A percentile compares a stretch with the other conserved stretches of the same genome.
These are phyloP conservation scores for Lindgomyces ingoldianus DNA, from an alignment of 495 filamentous ascomycete genomes.

Conservation along the genomic window DNA sequence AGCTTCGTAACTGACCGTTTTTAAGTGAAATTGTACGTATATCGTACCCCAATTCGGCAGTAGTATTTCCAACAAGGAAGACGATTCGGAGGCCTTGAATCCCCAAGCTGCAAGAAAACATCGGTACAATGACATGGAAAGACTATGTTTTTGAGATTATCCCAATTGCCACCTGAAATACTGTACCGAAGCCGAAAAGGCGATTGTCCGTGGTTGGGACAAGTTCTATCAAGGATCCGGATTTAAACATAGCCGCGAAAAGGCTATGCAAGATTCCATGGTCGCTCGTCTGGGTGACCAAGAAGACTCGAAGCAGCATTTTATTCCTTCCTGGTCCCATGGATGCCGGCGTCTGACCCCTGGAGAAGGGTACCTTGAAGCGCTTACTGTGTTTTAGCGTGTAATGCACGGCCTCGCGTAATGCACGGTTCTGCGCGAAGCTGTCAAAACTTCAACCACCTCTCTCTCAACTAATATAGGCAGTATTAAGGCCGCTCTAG, in stretches of 20 bases:
- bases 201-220: slow-evolving; percentile 2
- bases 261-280: slow-evolving; percentile 39
- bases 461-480: too few relatives aligned
- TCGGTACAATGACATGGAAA: slow-evolving; percentile 12
- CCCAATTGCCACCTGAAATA: slow-evolving; percentile 2
- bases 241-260: slow-evolving; percentile 3
- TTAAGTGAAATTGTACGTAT: slow-evolving; percentile 15
- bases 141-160: slow-evolving; percentile 15
- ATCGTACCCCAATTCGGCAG: slow-evolving; percentile 13
- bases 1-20: slow-evolving; percentile 8
- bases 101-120: slow-evolving; percentile 6
- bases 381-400: too few relatives aligned
- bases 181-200: slow-evolving; percentile 13
- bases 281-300: slow-evolving; percentile 44
- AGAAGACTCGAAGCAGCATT: slow-evolving; percentile 39
- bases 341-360: slow-evolving; percentile 42
- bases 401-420: too few relatives aligned
- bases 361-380: slow-evolving; percentile 44
- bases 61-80: slow-evolving; percentile 1
- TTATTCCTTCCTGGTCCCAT: slow-evolving; percentile 40
- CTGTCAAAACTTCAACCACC: too few relatives aligned
- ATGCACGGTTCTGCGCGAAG: too few relatives aligned
- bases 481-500: too few relatives aligned
- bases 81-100: slow-evolving; percentile 4
- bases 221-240: slow-evolving; percentile 2